Evolutionary conservation across 495 filamentous ascomycete genomes (phyloP).

Genomic region (Neurospora sp.): DNA sequence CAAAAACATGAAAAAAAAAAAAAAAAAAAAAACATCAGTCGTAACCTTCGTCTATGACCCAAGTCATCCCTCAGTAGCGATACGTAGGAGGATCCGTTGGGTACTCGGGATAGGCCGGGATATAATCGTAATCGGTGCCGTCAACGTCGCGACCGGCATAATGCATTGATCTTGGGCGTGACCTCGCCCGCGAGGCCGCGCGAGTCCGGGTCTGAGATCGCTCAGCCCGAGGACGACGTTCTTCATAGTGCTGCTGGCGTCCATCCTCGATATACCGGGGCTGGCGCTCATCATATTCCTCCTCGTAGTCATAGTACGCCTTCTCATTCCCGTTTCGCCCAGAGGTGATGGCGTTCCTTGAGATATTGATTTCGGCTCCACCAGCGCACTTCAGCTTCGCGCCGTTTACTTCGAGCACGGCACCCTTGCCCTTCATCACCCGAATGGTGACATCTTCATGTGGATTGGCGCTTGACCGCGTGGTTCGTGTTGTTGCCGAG

Average conservation of each 20-base stretch:
- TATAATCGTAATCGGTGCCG: conserved; percentile 7
- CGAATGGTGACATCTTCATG: conserved; percentile 44
- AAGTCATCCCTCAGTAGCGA: background rate
- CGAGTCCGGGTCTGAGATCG: conserved; percentile 27
- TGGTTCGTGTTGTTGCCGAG: conserved; percentile 46
- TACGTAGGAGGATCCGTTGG: background rate
- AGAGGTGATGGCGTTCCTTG: conserved; percentile 11
- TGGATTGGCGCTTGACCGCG: conserved; percentile 33
- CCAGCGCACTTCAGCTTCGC: conserved; percentile 43
- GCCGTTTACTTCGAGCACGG: conserved; percentile 36
- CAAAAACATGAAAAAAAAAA: background rate
- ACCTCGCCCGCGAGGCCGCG: conserved; percentile 31
- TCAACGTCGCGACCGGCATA: conserved; percentile 1
- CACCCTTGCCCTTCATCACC: conserved; percentile 29
- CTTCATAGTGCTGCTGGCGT: conserved; percentile 11
- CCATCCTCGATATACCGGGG: conserved; percentile 22
- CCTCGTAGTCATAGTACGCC: conserved; percentile 31
- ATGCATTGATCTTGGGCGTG: conserved; percentile 27
- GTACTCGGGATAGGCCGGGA: conserved; percentile 8
- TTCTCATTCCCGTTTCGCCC: conserved; percentile 29
- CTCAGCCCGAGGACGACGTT: conserved; percentile 31
- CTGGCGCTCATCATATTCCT: conserved; percentile 33
- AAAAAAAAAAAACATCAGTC: background rate
- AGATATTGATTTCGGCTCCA: conserved; percentile 41
- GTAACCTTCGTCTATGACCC: background rate